Evolutionary conservation across 805 yeast genomes (phyloP), one percentile per base, ranked within the genome.

Genomic region (Metschnikowia cubensis): DNA sequence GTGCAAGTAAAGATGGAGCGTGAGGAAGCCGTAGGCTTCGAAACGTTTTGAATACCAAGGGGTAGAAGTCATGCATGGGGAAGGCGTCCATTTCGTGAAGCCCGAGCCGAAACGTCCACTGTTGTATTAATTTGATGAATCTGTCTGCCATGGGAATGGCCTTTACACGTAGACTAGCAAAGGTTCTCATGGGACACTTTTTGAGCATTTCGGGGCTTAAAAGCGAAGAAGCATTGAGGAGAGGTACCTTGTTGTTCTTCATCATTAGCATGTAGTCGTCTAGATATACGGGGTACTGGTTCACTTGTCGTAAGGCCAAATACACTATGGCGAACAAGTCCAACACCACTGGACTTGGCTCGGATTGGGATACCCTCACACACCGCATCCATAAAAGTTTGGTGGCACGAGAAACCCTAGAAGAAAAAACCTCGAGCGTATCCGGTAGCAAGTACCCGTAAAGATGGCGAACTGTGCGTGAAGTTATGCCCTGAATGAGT

Each of bases 161-260:
- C 6, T 60, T 57, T 10, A 81, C 78, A 41, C 75, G 74, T 15
- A 80, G 62, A n/a, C 61, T 55, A 25, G 70, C 52, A 53, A 70
- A 70, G 36, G 65, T 58, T 25, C 65, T 58, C 0, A 82, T 53
- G 46, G 65, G 63, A 45, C 65, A 63, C 20, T 65, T 51, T 20
- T 17, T 20, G 13, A 38, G 33, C 62, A 73, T 59, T 1, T 53
- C 42, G 29, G 59, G 56, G 7, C 86, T 84, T 3, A 82, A 49
- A 7, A 66, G 50, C 37, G 62, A 65, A 17, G 64, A 51, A 5
- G 79, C 70, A 45, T 66, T 72, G 54, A 75, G 63, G 55, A 72
- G 79, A 2, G 88, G 87, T 1, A 85, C 63, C 32, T 68, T 66
- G 44, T 77, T 77, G 2, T 67, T 56, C 29, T 70, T 59, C 3